Evolutionary conservation across 306 rosid species (phyloP).

Genomic region (Ormosia semicastrata): DNA sequence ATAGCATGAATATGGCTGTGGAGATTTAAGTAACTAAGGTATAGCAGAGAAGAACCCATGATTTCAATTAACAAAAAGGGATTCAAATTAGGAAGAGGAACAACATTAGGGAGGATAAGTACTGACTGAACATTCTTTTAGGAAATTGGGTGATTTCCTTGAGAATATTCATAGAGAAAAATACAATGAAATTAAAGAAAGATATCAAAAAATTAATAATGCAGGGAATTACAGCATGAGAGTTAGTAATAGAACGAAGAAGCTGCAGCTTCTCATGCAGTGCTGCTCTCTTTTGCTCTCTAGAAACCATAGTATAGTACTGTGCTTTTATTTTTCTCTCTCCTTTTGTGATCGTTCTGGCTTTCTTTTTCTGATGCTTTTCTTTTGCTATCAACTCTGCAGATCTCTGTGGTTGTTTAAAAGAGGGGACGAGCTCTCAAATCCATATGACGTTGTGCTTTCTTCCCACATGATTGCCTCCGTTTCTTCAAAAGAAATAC

Average conservation of each 20-base stretch:
- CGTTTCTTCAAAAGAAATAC: constrained; percentile 29
- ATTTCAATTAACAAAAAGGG: neutral
- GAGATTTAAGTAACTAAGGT: neutral
- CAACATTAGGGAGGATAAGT: neutral
- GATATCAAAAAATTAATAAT: constrained; percentile 4
- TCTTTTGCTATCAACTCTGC: constrained; percentile 18
- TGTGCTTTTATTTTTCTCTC: neutral
- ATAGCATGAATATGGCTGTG: neutral
- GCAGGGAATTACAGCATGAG: constrained; percentile 71
- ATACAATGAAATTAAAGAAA: constrained; percentile 33
- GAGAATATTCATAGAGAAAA: neutral
- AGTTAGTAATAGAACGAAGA: constrained; percentile 81
- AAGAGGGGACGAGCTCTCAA: constrained; percentile 49
- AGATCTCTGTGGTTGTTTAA: constrained; percentile 39
- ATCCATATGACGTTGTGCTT: constrained; percentile 52
- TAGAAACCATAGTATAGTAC: constrained; percentile 54
- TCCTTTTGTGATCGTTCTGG: neutral
- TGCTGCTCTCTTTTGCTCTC: constrained; percentile 65
- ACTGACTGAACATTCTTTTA: neutral
- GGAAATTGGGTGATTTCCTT: neutral
- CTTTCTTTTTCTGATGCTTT: neutral
- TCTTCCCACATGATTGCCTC: constrained; percentile 57
- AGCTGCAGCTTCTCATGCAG: constrained; percentile 78
- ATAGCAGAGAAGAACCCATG: neutral
- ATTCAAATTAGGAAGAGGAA: neutral